Percentiles rank a stretch among this genome's conserved stretches.
These are phyloP conservation scores for Mortierella sp. DNA, from an alignment of 371 early-diverging fungal species.

Conservation along the genomic window DNA sequence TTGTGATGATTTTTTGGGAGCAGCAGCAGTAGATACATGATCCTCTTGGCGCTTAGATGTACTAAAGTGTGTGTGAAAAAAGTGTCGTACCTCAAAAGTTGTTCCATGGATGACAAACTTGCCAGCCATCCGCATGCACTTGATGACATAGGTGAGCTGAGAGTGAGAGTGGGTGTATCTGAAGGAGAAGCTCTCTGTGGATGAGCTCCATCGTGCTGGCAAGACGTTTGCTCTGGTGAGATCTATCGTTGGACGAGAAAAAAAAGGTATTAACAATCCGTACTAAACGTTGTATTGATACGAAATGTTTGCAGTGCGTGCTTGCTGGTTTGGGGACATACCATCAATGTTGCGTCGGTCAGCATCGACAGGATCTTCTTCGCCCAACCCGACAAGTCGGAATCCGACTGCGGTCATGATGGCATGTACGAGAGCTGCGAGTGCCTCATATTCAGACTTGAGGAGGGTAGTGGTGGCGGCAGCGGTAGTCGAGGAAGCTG, in stretches of 20 bases:
- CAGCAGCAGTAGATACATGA: not conserved
- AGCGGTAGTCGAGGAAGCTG: not conserved
- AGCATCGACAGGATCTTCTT: conserved; percentile 66
- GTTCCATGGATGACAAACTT: conserved; percentile 77
- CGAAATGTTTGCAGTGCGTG: not conserved
- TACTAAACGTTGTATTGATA: not conserved
- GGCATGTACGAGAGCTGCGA: conserved; percentile 69
- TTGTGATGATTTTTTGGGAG: not conserved
- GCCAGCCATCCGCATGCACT: conserved; percentile 73
- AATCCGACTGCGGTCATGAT: conserved; percentile 75
- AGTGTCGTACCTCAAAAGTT: conserved; percentile 63
- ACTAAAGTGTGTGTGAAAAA: not conserved
- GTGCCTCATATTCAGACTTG: conserved; percentile 65
- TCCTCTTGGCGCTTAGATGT: not conserved
- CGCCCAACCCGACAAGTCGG: conserved; percentile 73
- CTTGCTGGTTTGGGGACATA: not conserved
- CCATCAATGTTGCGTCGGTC: conserved; percentile 32
- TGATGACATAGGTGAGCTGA: conserved; percentile 77
- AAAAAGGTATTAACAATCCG: not conserved
- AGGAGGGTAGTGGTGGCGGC: conserved; percentile 38
- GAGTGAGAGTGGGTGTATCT: conserved; percentile 81
- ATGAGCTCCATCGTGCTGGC: conserved; percentile 72
- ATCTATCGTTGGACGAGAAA: conserved; percentile 6
- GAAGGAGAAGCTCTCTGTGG: conserved; percentile 70
- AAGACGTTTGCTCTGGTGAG: conserved; percentile 57